These are phyloP conservation scores for Colletotrichum falcatum DNA, from an alignment of 2,329 filamentous ascomycete species.

Conservation along the genomic window DNA sequence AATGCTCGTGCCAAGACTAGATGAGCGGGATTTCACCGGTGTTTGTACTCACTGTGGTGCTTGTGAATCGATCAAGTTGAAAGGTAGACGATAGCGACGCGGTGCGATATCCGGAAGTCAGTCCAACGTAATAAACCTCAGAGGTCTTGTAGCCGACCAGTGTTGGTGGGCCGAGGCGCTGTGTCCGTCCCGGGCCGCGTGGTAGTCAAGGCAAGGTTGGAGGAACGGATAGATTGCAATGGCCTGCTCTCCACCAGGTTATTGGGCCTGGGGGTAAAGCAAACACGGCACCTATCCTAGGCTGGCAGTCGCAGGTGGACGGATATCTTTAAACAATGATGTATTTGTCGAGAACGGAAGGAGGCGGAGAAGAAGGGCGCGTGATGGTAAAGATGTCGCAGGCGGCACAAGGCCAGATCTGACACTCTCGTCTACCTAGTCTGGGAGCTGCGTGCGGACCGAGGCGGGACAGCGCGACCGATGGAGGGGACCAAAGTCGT, in stretches of 20 bases:
- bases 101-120: slow-evolving; percentile 1
- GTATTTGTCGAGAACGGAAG: slow-evolving; percentile 11
- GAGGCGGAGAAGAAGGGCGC: neutral
- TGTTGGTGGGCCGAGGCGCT: neutral
- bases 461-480: slow-evolving; percentile 16
- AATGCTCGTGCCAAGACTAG: slow-evolving; percentile 8
- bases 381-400: slow-evolving; percentile 10
- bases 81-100: neutral
- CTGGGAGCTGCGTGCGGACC: slow-evolving; percentile 19
- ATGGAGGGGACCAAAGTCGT: slow-evolving; percentile 14
- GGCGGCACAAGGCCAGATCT: slow-evolving; percentile 23
- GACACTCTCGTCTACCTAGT: neutral
- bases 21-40: slow-evolving; percentile 10
- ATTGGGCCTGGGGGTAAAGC: neutral
- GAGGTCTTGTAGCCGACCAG: neutral
- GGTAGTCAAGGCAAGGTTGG: slow-evolving; percentile 4
- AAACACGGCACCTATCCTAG: slow-evolving; percentile 3
- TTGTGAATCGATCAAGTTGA: neutral
- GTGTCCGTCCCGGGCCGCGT: slow-evolving; percentile 19
- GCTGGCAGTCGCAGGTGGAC: neutral
- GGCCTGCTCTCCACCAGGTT: neutral
- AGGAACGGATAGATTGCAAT: neutral
- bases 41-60: slow-evolving; percentile 11
- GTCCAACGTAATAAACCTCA: neutral
- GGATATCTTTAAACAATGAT: neutral